phyloP scores from a whole-genome alignment of 495 filamentous ascomycete species.

The Penicillium taxi region DNA sequence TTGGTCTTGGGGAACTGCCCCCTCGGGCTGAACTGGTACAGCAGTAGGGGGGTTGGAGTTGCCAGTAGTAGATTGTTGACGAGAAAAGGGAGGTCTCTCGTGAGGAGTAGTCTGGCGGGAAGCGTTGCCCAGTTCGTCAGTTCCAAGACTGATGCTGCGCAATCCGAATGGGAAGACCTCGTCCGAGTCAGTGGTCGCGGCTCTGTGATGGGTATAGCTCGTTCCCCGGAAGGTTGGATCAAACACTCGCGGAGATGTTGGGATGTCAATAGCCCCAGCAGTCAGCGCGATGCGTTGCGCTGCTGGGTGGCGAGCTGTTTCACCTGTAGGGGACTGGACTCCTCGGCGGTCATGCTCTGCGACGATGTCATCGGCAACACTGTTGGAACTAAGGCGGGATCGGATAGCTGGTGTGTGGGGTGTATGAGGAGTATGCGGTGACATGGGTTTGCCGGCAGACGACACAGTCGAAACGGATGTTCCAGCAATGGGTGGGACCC shows the following conservation, averaged over 20 bases:
- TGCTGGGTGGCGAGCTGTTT: slow-evolving; percentile 28
- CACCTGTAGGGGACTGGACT: slow-evolving; percentile 29
- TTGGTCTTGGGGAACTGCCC: slow-evolving; percentile 28
- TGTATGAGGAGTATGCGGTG: slow-evolving; percentile 71
- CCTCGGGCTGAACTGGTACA: slow-evolving; percentile 34
- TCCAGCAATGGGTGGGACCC: slow-evolving; percentile 67
- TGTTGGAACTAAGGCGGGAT: slow-evolving; percentile 82
- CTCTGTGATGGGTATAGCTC: slow-evolving; percentile 69
- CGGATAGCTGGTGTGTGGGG: slow-evolving; percentile 91
- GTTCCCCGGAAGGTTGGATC: slow-evolving; percentile 57
- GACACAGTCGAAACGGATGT: slow-evolving; percentile 79
- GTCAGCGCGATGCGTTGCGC: slow-evolving; percentile 39
- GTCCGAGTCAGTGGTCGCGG: slow-evolving; percentile 46
- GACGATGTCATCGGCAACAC: slow-evolving; percentile 64
- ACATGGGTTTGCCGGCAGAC: slow-evolving; percentile 85
- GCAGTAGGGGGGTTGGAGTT: slow-evolving; percentile 13
- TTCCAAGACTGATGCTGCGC: slow-evolving; percentile 71
- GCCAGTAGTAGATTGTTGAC: slow-evolving; percentile 20
- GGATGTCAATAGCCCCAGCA: slow-evolving; percentile 74
- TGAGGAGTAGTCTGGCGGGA: neutral
- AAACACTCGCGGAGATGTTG: slow-evolving; percentile 61
- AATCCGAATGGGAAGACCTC: slow-evolving; percentile 56
- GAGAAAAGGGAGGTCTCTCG: neutral
- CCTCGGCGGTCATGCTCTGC: slow-evolving; percentile 19
- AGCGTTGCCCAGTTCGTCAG: slow-evolving; percentile 44